Evolutionary conservation across 345 rosid species (phyloP).

Genomic region (Eucalyptus dawsonii): DNA sequence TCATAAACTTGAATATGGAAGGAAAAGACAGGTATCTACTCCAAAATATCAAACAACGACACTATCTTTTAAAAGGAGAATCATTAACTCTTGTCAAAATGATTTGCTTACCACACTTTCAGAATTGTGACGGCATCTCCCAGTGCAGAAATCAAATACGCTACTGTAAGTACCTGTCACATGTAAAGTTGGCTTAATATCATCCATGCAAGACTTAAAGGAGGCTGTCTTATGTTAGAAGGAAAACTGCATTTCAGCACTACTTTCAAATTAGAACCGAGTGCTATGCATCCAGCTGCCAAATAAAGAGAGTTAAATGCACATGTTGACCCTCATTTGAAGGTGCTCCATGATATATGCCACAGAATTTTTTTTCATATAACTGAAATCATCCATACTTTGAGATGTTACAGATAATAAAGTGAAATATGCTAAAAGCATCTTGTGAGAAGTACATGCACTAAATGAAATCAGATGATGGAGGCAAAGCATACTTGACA

Average conservation of each 20-base stretch:
- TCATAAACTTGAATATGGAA: not conserved
- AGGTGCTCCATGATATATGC: not conserved
- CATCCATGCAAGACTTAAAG: not conserved
- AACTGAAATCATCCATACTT: not conserved
- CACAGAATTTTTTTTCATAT: not conserved
- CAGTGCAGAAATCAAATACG: constrained; percentile 89
- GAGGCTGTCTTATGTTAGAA: not conserved
- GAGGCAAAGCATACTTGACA: not conserved
- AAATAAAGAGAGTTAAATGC: not conserved
- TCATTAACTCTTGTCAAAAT: not conserved
- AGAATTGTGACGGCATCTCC: constrained; percentile 92
- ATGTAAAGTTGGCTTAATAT: not conserved
- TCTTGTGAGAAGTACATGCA: not conserved
- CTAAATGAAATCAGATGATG: not conserved
- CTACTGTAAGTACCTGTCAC: constrained; percentile 51
- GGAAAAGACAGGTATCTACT: not conserved
- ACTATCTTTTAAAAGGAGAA: not conserved
- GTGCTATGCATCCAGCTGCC: not conserved
- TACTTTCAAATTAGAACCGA: not conserved
- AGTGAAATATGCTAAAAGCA: not conserved
- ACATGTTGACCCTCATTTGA: not conserved
- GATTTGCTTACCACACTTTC: constrained; percentile 70
- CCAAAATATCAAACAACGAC: not conserved
- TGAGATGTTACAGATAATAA: not conserved
- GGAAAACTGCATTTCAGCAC: not conserved